phyloP scores from a whole-genome alignment of 805 yeast species.

The Lachancea sp. region DNA sequence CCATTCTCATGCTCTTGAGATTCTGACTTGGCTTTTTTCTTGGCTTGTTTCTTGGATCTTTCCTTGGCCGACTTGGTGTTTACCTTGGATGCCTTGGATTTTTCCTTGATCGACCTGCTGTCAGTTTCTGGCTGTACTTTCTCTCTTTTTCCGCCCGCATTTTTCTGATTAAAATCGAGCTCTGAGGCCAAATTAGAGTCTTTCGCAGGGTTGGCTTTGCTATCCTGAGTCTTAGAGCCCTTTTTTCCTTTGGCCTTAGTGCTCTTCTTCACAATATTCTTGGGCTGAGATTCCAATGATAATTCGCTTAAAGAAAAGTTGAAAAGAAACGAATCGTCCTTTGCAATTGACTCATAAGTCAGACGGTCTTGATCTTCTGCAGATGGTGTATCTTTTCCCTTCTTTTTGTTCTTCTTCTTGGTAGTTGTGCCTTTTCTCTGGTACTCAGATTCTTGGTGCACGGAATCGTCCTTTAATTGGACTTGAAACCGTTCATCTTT shows the following conservation, averaged over 20 bases:
- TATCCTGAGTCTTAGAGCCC: no score
- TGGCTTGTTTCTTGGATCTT: no score
- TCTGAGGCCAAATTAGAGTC: no score
- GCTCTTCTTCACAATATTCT: not conserved
- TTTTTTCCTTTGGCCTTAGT: not conserved
- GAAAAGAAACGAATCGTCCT: not conserved
- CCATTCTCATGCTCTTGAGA: no score
- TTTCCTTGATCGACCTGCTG: no score
- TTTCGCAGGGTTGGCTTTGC: no score
- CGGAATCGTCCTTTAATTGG: not conserved
- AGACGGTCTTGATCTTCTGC: not conserved
- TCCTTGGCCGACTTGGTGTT: no score
- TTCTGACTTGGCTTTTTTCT: no score
- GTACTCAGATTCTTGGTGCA: not conserved
- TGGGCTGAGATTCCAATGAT: not conserved
- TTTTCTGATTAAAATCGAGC: no score
- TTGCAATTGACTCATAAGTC: not conserved
- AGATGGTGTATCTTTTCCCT: not conserved
- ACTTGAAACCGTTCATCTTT: not conserved
- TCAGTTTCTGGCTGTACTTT: no score
- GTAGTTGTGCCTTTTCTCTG: not conserved
- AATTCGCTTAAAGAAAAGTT: not conserved
- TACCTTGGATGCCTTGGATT: no score
- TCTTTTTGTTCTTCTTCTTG: slow-evolving; percentile 1
- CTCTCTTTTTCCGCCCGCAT: no score